Evolutionary conservation across 306 rosid genomes (phyloP), one percentile per base, ranked within the genome.

Genomic region (Cucumis melo): DNA sequence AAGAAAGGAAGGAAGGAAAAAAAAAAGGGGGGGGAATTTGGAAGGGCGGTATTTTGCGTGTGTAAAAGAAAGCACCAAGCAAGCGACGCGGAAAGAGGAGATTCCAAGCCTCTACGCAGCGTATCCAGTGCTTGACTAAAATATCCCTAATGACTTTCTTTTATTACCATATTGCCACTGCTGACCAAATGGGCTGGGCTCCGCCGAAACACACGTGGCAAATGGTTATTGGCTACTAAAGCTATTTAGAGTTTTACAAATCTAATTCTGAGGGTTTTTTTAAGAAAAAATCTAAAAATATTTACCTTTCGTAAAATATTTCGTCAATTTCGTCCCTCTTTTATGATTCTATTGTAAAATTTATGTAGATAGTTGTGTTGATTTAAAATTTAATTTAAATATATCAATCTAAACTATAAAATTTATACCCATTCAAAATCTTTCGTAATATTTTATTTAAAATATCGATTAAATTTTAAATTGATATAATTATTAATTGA

Each of bases 61-160:
- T 75, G 53, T 56, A 21, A n/a, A 34, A 34, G 23, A 15, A 63
- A 63, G 42, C 41, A 64, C 48, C 48, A 36, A 57, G 53, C 78
- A 74, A 74, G 50, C 32, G 66, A 74, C 53, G 66, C 78, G 78
- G 54, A 75, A 57, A 75, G 67, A 36, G 67, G 61, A 73, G 77
- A 73, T 51, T 51, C 77, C 76, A 71, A 70, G 75, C 21, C 39
- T 21, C 56, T 46, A 70, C 75, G 75, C 75, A 70, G 75, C 58
- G 75, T 44, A 46, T 70, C 75, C 44, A 24, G 15, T 17, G 60
- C 27, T 39, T 3, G 23, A 14, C 75, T 2, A 73, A 51, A 73
- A 0, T 51, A 73, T 62, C 77, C 74, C 29, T 0, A 29, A 10
- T n/a, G 46, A 51, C 27, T 8, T 50, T 8, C 5, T 5, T 0